phyloP scores from a whole-genome alignment of 495 filamentous ascomycete genomes.

The Pyrenula massariospora region DNA sequence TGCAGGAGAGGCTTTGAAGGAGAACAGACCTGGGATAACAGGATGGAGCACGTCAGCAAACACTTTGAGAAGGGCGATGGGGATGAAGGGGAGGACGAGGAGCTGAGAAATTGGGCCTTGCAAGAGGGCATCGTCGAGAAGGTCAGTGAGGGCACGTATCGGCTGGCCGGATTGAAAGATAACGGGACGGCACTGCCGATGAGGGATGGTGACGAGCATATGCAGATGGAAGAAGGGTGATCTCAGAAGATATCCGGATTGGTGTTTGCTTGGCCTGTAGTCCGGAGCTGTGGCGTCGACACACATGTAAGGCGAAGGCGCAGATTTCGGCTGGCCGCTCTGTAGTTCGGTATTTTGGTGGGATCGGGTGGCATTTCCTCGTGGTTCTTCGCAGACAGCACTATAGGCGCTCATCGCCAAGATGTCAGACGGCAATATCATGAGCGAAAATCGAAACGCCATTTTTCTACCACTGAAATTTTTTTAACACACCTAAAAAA shows the following conservation, averaged over 20 bases:
- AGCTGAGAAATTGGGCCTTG: constrained; percentile 39
- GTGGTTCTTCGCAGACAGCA: too few species aligned
- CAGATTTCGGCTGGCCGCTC: too few species aligned
- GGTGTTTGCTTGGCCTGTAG: constrained; percentile 10
- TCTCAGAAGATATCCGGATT: constrained; percentile 1
- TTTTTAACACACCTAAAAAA: too few species aligned
- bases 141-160: background rate
- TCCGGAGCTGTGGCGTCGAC: constrained; percentile 4
- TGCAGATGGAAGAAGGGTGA: constrained; percentile 1
- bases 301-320: too few species aligned
- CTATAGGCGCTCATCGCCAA: too few species aligned
- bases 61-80: constrained; percentile 52
- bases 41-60: constrained; percentile 85
- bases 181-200: background rate
- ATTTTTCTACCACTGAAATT: too few species aligned
- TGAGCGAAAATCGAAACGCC: too few species aligned
- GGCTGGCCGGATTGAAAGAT: background rate
- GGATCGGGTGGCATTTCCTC: too few species aligned
- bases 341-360: too few species aligned
- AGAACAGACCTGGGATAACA: constrained; percentile 57
- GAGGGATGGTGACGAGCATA: background rate
- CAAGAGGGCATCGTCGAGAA: constrained; percentile 28
- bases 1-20: constrained; percentile 54
- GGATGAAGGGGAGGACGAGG: constrained; percentile 28
- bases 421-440: too few species aligned